Evolutionary conservation across 768 basidiomycete species (phyloP).

Genomic region (Pholiota molesta): DNA sequence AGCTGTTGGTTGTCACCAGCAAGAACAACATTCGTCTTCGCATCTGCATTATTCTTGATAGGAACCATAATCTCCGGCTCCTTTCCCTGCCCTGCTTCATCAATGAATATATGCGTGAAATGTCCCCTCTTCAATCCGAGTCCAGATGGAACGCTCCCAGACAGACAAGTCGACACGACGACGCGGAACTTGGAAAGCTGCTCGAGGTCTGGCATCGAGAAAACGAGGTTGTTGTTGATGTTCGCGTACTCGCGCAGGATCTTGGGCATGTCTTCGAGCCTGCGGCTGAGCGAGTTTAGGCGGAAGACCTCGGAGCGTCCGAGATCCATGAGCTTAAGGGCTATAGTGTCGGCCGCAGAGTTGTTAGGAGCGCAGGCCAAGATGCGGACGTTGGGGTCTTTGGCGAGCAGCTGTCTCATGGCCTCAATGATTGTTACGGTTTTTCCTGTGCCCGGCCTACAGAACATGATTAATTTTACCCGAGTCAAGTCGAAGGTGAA

Average conservation of each 20-base stretch:
- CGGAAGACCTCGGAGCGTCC: conserved; percentile 48
- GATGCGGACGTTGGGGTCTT: conserved; percentile 45
- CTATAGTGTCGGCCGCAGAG: conserved; percentile 66
- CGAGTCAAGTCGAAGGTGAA: background rate
- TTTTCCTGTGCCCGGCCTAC: conserved; percentile 68
- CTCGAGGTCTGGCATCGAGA: conserved; percentile 47
- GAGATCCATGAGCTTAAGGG: conserved; percentile 42
- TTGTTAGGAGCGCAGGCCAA: conserved; percentile 73
- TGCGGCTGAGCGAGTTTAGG: conserved; percentile 53
- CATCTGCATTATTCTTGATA: conserved; percentile 51
- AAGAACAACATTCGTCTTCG: conserved; percentile 53
- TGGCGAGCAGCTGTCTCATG: conserved; percentile 54
- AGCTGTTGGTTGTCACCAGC: conserved; percentile 68
- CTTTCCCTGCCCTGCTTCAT: conserved; percentile 67
- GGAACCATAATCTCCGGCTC: conserved; percentile 62
- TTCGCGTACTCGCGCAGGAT: conserved; percentile 40
- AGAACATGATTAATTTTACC: background rate
- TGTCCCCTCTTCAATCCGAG: conserved; percentile 55
- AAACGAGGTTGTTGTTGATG: conserved; percentile 42
- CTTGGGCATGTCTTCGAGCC: conserved; percentile 37
- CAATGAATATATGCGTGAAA: conserved; percentile 63
- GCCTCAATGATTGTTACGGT: conserved; percentile 68
- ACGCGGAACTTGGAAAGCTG: conserved; percentile 48
- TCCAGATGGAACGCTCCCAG: conserved; percentile 49
- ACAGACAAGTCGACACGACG: conserved; percentile 60